These are phyloP conservation scores for Penicillium angulare DNA, from an alignment of 495 filamentous ascomycete species.

Conservation along the genomic window DNA sequence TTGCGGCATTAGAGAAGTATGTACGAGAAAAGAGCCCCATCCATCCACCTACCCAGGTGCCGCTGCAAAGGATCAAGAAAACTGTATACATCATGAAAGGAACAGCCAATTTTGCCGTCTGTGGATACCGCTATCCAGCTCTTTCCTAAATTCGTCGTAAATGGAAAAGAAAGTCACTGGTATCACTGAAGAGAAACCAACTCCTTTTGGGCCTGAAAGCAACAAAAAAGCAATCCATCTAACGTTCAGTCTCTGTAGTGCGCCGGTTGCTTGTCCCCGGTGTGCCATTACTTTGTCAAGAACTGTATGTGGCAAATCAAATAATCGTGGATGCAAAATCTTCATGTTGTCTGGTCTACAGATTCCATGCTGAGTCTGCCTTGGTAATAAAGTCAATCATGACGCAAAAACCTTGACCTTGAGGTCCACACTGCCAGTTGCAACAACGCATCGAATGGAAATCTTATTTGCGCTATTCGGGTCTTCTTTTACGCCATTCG, in stretches of 20 bases:
- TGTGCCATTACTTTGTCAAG: constrained; percentile 10
- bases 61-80: constrained; percentile 8
- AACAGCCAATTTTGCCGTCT: not conserved
- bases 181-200: constrained; percentile 32
- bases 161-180: constrained; percentile 26
- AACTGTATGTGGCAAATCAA: constrained; percentile 5
- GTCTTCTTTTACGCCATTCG: constrained; percentile 21
- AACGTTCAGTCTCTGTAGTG: constrained; percentile 9
- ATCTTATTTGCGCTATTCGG: constrained; percentile 29
- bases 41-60: not conserved
- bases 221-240: constrained; percentile 16
- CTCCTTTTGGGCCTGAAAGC: constrained; percentile 27
- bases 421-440: constrained; percentile 62
- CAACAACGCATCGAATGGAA: constrained; percentile 61
- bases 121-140: constrained; percentile 1
- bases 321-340: not conserved
- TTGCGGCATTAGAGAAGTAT: constrained; percentile 21
- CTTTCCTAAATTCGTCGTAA: constrained; percentile 18
- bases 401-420: constrained; percentile 60
- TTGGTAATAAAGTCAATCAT: constrained; percentile 13
- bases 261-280: constrained; percentile 2
- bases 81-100: constrained; percentile 16
- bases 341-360: not conserved
- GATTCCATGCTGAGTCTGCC: not conserved
- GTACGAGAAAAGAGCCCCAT: constrained; percentile 15